Evolutionary conservation across 2,329 filamentous ascomycete species (phyloP).

Genomic region (Penicillium glabrum): DNA sequence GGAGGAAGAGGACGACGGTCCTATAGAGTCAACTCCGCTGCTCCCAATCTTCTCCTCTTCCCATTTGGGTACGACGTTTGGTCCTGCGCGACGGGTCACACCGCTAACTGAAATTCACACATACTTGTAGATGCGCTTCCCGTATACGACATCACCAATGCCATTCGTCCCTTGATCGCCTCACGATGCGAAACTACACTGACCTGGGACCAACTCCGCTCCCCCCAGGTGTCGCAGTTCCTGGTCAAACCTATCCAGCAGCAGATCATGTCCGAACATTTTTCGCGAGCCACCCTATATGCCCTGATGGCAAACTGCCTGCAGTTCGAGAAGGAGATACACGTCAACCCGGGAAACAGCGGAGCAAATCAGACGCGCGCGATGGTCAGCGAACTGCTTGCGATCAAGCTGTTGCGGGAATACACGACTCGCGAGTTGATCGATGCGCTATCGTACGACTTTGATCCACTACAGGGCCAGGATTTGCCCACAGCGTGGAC

Average conservation of each 20-base stretch:
- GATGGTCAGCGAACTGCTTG: constrained; percentile 84
- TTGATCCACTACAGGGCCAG: constrained; percentile 85
- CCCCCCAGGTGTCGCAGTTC: constrained; percentile 95
- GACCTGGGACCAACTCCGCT: constrained; percentile 91
- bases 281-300: constrained; percentile 83
- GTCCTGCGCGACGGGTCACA: not conserved
- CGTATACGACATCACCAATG: constrained; percentile 86
- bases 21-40: constrained; percentile 51
- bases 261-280: constrained; percentile 78
- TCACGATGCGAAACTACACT: constrained; percentile 87
- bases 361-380: constrained; percentile 82
- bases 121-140: constrained; percentile 69
- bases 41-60: constrained; percentile 79
- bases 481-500: constrained; percentile 46
- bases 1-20: constrained; percentile 45
- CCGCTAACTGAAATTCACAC: not conserved
- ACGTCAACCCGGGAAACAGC: constrained; percentile 77
- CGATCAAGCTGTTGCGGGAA: constrained; percentile 86
- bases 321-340: constrained; percentile 86
- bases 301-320: constrained; percentile 90
- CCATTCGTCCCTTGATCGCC: constrained; percentile 80
- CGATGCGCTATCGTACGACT: constrained; percentile 92
- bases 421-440: constrained; percentile 87
- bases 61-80: constrained; percentile 63
- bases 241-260: constrained; percentile 93